Evolutionary conservation across 1,284 basidiomycete genomes (phyloP), one percentile per base, ranked within the genome.

Genomic region (Austroboletus niveus): DNA sequence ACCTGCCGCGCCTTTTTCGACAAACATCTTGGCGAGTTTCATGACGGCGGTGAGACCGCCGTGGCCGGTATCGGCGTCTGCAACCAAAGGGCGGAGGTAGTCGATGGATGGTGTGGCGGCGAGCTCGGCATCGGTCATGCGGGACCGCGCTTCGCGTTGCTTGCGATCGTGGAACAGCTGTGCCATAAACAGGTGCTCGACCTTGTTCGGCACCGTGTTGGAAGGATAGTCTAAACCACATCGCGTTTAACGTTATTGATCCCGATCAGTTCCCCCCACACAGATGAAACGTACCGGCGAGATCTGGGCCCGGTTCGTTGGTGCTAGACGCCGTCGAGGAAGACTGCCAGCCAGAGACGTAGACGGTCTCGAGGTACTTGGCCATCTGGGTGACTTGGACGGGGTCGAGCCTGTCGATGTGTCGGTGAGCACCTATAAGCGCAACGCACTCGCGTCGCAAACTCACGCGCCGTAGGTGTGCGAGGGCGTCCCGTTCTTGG

Each of bases 351-450:
- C 96, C 96, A 12, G 95, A 98, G 47, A 99, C 92, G 69, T 99
- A 99, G 59, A 99, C 90, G 4, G 94, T 96, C 74, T 99, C 96
- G 62, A 98, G 88, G 72, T 97, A 90, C 70, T 96, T 96, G 32
- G 95, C 95, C 96, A 99, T 99, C 74, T 99, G 96, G 0, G 94
- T 94, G 60, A 94, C 81, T 75, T 99, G 96, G 12, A 99, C 94
- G 2, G 95, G 94, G 73, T 99, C 97, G 57, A 99, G 85, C 31
- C 93, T 95, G 59, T 12, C 42, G 8, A 29, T 7, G 27, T 29
- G 27, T 29, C 5, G 27, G 27, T 29, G 27, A 29, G 27, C 6
- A 1, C 27, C 27, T 6, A 29, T 24, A 29, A 29, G 27, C 27
- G 27, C 27, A 29, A 29, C 27, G 8, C 27, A 29, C 27, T 29